phyloP scores from a whole-genome alignment of 495 filamentous ascomycete species.

The Aspergillus taichungensis region DNA sequence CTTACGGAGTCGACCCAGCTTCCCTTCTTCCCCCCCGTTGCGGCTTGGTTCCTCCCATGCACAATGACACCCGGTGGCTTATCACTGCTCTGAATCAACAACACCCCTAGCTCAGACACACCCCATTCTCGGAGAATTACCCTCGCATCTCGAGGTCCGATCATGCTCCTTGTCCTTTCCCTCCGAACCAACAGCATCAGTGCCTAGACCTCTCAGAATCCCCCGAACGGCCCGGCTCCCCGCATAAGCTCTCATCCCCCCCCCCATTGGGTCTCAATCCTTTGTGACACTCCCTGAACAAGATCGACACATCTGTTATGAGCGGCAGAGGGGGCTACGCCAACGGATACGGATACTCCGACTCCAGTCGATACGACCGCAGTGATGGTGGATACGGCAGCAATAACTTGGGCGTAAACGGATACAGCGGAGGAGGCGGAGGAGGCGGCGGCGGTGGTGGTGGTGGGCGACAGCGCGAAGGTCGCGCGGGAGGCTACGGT shows the following conservation, averaged over 20 bases:
- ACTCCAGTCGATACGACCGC: constrained; percentile 30
- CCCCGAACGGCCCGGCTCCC: background rate
- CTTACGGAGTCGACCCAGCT: background rate
- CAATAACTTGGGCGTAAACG: constrained; percentile 24
- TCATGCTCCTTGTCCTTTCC: too few relatives aligned
- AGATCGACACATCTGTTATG: constrained; percentile 22
- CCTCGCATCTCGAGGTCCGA: too few relatives aligned
- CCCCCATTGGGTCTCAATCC: background rate
- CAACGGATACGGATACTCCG: constrained; percentile 39
- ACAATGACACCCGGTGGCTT: background rate
- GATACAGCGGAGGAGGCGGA: constrained; percentile 21
- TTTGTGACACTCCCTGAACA: background rate
- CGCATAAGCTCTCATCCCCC: background rate
- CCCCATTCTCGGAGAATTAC: too few relatives aligned
- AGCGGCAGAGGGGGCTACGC: constrained; percentile 34
- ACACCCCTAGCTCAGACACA: too few relatives aligned
- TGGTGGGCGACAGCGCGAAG: constrained; percentile 18
- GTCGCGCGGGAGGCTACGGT: constrained; percentile 38
- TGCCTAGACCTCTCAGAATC: too few relatives aligned
- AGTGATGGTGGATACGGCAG: constrained; percentile 29
- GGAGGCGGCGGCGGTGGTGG: constrained; percentile 8
- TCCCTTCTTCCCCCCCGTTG: background rate
- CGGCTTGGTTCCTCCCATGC: constrained; percentile 1
- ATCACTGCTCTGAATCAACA: too few relatives aligned
- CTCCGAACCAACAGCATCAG: too few relatives aligned